Percentiles rank a stretch among this genome's conserved stretches.
phyloP scores from a whole-genome alignment of 495 filamentous ascomycete genomes.

The Neurospora sp. region DNA sequence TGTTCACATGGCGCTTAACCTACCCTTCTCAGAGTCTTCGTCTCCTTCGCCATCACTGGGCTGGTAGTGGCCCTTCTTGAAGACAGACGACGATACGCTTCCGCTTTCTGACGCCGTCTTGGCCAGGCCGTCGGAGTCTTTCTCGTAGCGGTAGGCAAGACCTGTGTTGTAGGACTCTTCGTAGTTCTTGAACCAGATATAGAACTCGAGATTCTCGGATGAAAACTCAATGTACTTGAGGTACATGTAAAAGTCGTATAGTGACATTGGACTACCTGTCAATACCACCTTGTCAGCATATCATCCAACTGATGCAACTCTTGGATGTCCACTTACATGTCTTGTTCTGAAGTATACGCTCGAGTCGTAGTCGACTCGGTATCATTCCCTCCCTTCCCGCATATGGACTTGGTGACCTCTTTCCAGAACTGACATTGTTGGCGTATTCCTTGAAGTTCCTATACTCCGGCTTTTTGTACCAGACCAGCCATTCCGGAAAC shows the following conservation, averaged over 20 bases:
- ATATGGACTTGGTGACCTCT: conserved; percentile 20
- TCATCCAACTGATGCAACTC: not conserved
- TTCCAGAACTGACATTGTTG: conserved; percentile 14
- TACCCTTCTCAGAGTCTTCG: not conserved
- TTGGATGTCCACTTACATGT: conserved; percentile 19
- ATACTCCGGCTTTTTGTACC: conserved; percentile 38
- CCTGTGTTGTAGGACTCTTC: conserved; percentile 22
- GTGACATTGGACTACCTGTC: conserved; percentile 26
- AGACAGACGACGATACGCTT: conserved; percentile 10
- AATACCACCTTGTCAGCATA: not conserved
- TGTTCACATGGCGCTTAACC: not conserved
- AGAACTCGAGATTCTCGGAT: conserved; percentile 51
- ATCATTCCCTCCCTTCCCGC: conserved; percentile 18
- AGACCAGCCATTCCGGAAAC: conserved; percentile 25
- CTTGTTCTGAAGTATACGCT: conserved; percentile 31
- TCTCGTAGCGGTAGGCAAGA: conserved; percentile 8
- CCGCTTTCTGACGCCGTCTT: conserved; percentile 16
- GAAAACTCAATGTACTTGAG: conserved; percentile 32
- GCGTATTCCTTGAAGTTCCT: conserved; percentile 30
- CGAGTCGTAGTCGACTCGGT: conserved; percentile 25
- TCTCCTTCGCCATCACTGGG: not conserved
- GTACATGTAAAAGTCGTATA: conserved; percentile 34
- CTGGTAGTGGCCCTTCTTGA: not conserved
- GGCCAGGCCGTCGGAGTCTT: conserved; percentile 13
- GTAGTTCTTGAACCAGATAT: conserved; percentile 52